These are phyloP conservation scores for Lasiodiplodia citricola DNA, from an alignment of 2,329 filamentous ascomycete genomes.

Conservation along the genomic window DNA sequence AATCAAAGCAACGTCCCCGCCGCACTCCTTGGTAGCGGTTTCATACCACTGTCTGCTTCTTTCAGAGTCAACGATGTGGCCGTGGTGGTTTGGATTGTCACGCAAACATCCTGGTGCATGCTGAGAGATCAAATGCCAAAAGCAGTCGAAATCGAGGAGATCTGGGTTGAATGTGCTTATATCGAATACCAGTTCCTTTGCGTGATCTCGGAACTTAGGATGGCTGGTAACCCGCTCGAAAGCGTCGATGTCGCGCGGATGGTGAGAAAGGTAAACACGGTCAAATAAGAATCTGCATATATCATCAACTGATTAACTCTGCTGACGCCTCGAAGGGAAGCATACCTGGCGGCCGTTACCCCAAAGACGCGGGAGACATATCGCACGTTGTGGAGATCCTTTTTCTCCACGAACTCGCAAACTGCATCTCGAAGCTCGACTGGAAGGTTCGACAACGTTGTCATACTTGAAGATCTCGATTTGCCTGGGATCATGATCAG, in stretches of 20 bases:
- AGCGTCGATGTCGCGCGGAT: not conserved
- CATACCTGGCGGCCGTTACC: not conserved
- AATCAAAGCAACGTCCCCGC: not conserved
- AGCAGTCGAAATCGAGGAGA: not conserved
- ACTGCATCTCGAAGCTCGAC: not conserved
- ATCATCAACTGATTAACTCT: not conserved
- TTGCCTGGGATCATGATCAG: not conserved
- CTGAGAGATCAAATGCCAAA: not conserved
- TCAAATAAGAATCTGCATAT: not conserved
- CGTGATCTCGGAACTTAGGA: not conserved
- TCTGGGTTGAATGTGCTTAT: not conserved
- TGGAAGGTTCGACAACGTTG: not conserved
- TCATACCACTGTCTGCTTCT: not conserved
- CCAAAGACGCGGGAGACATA: not conserved
- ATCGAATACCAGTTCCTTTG: not conserved
- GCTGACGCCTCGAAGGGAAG: not conserved
- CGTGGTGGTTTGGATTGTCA: not conserved
- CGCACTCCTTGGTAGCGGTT: not conserved
- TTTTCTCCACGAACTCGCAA: not conserved
- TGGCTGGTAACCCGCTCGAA: not conserved
- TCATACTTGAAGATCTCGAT: not conserved
- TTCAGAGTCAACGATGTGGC: not conserved
- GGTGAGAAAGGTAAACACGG: not conserved
- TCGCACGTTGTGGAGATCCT: not conserved
- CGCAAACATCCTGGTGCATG: not conserved